Conservation (phyloP, 352 stramenopile genomes). For the Elongisporangium anandrum region DNA sequence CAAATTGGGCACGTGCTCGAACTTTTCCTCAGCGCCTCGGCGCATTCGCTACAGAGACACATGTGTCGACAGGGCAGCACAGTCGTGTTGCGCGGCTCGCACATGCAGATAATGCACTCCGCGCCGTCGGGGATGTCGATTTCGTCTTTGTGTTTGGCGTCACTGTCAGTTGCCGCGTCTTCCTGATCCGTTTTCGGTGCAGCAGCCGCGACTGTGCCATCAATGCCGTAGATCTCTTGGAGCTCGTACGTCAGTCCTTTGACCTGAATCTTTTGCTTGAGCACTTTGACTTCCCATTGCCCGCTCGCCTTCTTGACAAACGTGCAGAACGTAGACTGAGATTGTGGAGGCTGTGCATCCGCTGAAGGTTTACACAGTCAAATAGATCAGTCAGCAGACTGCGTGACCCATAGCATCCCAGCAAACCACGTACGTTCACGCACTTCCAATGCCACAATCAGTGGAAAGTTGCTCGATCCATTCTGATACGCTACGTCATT, state of each 20-base stretch:
- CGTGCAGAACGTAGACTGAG: conserved; percentile 76
- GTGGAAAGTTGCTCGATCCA: conserved; percentile 40
- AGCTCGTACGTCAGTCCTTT: conserved; percentile 80
- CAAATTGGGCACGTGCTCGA: conserved; percentile 83
- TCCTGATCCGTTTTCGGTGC: conserved; percentile 25
- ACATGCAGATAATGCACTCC: conserved; percentile 87
- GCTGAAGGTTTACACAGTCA: conserved; percentile 4
- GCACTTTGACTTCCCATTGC: conserved; percentile 59
- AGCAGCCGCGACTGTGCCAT: conserved; percentile 55
- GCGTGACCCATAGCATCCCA: not conserved
- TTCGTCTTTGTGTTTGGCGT: conserved; percentile 22
- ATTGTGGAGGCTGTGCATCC: conserved; percentile 40
- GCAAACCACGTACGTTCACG: conserved; percentile 25
- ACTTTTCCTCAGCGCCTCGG: conserved; percentile 61
- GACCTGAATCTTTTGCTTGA: conserved; percentile 84
- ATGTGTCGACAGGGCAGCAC: conserved; percentile 84
- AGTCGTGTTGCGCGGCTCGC: conserved; percentile 76
- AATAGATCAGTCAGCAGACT: conserved; percentile 4
- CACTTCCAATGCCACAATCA: conserved; percentile 72
- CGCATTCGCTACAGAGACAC: conserved; percentile 81
- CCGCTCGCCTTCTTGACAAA: conserved; percentile 45
- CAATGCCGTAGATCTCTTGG: conserved; percentile 87
- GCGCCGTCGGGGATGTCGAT: conserved; percentile 70
- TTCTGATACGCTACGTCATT: conserved; percentile 46
- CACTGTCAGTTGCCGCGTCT: not conserved